Conservation (phyloP, 805 yeast species). For the Barnettozyma populi region DNA sequence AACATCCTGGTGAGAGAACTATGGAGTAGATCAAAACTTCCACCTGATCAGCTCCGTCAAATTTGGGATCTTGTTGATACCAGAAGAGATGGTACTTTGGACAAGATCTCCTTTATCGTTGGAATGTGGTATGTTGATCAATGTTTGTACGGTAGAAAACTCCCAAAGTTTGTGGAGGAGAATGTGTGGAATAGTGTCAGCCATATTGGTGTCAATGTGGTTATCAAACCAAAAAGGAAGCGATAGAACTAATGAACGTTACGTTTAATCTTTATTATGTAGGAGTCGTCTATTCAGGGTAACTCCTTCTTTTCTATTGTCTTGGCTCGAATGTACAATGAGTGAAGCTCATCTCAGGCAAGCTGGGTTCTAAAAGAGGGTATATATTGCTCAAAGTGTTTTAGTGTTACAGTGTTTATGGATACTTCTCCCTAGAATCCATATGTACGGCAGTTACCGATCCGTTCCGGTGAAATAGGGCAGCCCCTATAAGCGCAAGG, state of each 20-base stretch:
- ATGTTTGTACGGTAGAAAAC: constrained; percentile 85
- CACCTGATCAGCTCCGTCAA: constrained; percentile 51
- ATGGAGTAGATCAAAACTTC: constrained; percentile 75
- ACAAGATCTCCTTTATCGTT: constrained; percentile 79
- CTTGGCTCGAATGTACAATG: background rate
- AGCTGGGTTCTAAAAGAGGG: too few relatives aligned
- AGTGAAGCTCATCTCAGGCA: too few relatives aligned
- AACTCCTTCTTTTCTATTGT: background rate
- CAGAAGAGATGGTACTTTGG: constrained; percentile 66
- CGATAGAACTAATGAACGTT: constrained; percentile 1
- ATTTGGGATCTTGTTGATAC: constrained; percentile 72
- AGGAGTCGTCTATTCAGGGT: background rate
- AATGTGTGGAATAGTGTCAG: constrained; percentile 79
- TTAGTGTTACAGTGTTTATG: too few relatives aligned
- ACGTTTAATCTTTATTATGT: background rate
- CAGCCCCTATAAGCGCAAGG: too few relatives aligned
- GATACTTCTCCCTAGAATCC: too few relatives aligned
- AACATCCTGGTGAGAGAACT: constrained; percentile 61
- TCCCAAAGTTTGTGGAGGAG: constrained; percentile 64
- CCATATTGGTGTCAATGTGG: constrained; percentile 35
- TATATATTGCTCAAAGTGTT: too few relatives aligned
- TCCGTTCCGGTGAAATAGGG: too few relatives aligned
- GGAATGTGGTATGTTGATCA: constrained; percentile 99
- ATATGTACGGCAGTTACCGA: too few relatives aligned
- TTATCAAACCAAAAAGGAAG: constrained; percentile 21